Percentiles rank a stretch among this genome's conserved stretches.
phyloP scores from a whole-genome alignment of 805 yeast species.

The Pichia pseudocactophila region DNA sequence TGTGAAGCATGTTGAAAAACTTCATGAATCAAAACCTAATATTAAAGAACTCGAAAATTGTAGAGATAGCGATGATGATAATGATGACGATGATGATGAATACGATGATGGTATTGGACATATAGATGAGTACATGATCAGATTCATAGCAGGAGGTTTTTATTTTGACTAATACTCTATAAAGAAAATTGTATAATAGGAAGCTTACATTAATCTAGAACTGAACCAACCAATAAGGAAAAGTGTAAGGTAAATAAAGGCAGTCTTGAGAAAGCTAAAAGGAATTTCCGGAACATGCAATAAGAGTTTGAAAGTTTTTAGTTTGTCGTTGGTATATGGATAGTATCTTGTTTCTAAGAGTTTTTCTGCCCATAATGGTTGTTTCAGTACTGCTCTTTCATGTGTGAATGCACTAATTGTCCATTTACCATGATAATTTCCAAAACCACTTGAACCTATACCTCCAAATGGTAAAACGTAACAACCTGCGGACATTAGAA shows the following conservation, averaged over 20 bases:
- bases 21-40: constrained; percentile 9
- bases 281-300: constrained; percentile 14
- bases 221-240: constrained; percentile 9
- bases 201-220: constrained; percentile 5
- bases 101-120: constrained; percentile 65
- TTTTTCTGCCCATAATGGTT: constrained; percentile 59
- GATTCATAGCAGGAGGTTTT: constrained; percentile 77
- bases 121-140: constrained; percentile 93
- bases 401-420: constrained; percentile 72
- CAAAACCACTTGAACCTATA: constrained; percentile 74
- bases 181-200: background rate
- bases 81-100: constrained; percentile 24
- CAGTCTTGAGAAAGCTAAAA: background rate
- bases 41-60: constrained; percentile 11
- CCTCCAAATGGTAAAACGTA: constrained; percentile 80
- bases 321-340: constrained; percentile 38
- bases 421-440: constrained; percentile 69
- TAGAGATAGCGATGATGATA: constrained; percentile 10
- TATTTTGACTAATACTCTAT: constrained; percentile 35
- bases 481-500: constrained; percentile 61
- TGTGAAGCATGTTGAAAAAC: constrained; percentile 15
- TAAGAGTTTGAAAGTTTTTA: constrained; percentile 7
- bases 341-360: constrained; percentile 53
- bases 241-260: background rate
- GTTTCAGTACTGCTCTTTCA: constrained; percentile 56